Percentiles rank a stretch among this genome's conserved stretches.
phyloP scores from a whole-genome alignment of 2,329 filamentous ascomycete genomes.

The Calonectria pseudoreteaudii region DNA sequence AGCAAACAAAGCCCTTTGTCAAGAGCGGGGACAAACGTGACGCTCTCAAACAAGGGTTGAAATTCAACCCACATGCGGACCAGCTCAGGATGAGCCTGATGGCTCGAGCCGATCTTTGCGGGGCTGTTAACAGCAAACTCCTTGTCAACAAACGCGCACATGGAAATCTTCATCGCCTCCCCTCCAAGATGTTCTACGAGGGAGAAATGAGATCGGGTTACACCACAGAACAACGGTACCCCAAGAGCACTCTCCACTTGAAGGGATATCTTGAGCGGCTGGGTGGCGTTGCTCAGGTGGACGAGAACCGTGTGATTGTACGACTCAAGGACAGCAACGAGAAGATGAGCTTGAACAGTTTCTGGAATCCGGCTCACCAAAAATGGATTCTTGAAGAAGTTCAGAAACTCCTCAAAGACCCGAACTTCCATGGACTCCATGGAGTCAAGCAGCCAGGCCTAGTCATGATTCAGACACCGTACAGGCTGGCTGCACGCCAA shows the following conservation, averaged over 20 bases:
- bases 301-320: slow-evolving; percentile 53
- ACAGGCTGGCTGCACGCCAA: slow-evolving; percentile 51
- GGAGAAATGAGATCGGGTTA: slow-evolving; percentile 52
- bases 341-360: slow-evolving; percentile 47
- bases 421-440: slow-evolving; percentile 47
- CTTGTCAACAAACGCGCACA: slow-evolving; percentile 53
- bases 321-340: slow-evolving; percentile 44
- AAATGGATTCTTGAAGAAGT: slow-evolving; percentile 51
- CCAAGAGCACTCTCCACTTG: slow-evolving; percentile 43
- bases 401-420: slow-evolving; percentile 45
- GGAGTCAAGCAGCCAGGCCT: slow-evolving; percentile 43
- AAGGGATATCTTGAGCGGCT: slow-evolving; percentile 46
- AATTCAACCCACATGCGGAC: slow-evolving; percentile 47
- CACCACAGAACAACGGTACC: slow-evolving; percentile 37
- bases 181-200: slow-evolving; percentile 57
- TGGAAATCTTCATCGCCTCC: slow-evolving; percentile 53
- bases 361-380: slow-evolving; percentile 54
- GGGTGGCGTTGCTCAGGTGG: slow-evolving; percentile 29
- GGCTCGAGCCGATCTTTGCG: slow-evolving; percentile 50
- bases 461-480: slow-evolving; percentile 59
- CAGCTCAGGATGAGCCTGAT: slow-evolving; percentile 52
- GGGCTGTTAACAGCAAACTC: slow-evolving; percentile 48
- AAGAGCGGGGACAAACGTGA: slow-evolving; percentile 40
- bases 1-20: slow-evolving; percentile 58
- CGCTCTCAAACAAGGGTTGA: slow-evolving; percentile 30